phyloP scores from a whole-genome alignment of 2,329 filamentous ascomycete species.

The Neobulgaria alba region DNA sequence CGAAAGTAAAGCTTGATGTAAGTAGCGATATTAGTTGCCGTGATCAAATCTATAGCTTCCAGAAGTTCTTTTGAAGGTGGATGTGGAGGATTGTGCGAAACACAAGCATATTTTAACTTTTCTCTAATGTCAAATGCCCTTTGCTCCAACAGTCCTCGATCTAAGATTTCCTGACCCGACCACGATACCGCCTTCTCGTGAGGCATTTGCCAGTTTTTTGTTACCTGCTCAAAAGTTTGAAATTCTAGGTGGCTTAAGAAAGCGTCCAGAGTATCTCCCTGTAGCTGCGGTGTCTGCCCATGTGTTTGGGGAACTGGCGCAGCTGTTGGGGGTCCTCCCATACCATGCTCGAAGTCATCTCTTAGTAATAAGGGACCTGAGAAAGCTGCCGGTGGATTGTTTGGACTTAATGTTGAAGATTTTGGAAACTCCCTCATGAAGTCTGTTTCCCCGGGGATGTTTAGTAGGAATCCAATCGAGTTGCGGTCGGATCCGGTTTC shows the following conservation, averaged over 20 bases:
- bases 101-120: slow-evolving; percentile 22
- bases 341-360: slow-evolving; percentile 6
- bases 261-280: slow-evolving; percentile 16
- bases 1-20: slow-evolving; percentile 26
- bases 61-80: slow-evolving; percentile 18
- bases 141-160: slow-evolving; percentile 19
- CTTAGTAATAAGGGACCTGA: slow-evolving; percentile 3
- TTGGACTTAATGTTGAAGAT: slow-evolving; percentile 18
- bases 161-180: slow-evolving; percentile 15
- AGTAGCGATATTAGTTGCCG: slow-evolving; percentile 18
- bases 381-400: slow-evolving; percentile 9
- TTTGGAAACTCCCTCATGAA: slow-evolving; percentile 26
- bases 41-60: slow-evolving; percentile 24
- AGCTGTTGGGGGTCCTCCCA: neutral
- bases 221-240: slow-evolving; percentile 20
- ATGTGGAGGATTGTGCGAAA: slow-evolving; percentile 15
- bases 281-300: slow-evolving; percentile 11
- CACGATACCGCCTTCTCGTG: slow-evolving; percentile 18
- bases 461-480: slow-evolving; percentile 28
- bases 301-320: slow-evolving; percentile 10
- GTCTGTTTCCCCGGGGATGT: slow-evolving; percentile 23
- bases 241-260: slow-evolving; percentile 24
- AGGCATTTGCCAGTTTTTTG: slow-evolving; percentile 20
- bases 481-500: slow-evolving; percentile 25
- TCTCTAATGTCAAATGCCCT: slow-evolving; percentile 23